Conservation (phyloP, 2,329 filamentous ascomycete species). For the Fusarium heterosporum region DNA sequence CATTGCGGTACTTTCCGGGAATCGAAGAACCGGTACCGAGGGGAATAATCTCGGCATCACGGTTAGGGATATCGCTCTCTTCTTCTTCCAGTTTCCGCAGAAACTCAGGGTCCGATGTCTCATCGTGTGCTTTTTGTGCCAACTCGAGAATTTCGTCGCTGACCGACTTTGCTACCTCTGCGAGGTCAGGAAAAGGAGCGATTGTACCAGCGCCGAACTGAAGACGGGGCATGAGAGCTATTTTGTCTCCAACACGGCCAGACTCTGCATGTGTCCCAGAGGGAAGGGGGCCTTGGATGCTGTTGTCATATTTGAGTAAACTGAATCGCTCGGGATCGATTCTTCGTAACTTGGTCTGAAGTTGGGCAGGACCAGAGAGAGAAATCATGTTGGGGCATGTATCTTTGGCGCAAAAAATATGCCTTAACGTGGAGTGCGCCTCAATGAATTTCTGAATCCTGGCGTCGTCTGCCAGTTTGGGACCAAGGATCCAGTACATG, state of each 20-base stretch:
- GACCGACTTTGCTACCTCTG: slow-evolving; percentile 58
- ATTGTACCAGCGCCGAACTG: slow-evolving; percentile 60
- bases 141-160: slow-evolving; percentile 61
- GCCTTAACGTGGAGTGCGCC: slow-evolving; percentile 70
- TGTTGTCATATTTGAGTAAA: slow-evolving; percentile 74
- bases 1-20: slow-evolving; percentile 95
- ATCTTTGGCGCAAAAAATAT: slow-evolving; percentile 82
- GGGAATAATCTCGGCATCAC: slow-evolving; percentile 84
- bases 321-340: slow-evolving; percentile 81
- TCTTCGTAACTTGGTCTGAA: slow-evolving; percentile 75
- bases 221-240: slow-evolving; percentile 61
- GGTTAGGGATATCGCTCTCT: slow-evolving; percentile 75
- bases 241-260: slow-evolving; percentile 58
- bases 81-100: slow-evolving; percentile 61
- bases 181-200: slow-evolving; percentile 59
- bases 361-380: slow-evolving; percentile 73
- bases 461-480: slow-evolving; percentile 71
- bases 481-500: slow-evolving; percentile 86
- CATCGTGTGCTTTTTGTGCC: slow-evolving; percentile 61
- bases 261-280: slow-evolving; percentile 50
- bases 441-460: slow-evolving; percentile 77
- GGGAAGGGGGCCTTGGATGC: slow-evolving; percentile 41
- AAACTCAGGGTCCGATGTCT: slow-evolving; percentile 59
- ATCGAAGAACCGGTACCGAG: slow-evolving; percentile 91
- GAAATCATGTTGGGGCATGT: slow-evolving; percentile 80